Base-by-base conservation (phyloP, 495 filamentous ascomycete species). In the Aspergillus wentii region DNA sequence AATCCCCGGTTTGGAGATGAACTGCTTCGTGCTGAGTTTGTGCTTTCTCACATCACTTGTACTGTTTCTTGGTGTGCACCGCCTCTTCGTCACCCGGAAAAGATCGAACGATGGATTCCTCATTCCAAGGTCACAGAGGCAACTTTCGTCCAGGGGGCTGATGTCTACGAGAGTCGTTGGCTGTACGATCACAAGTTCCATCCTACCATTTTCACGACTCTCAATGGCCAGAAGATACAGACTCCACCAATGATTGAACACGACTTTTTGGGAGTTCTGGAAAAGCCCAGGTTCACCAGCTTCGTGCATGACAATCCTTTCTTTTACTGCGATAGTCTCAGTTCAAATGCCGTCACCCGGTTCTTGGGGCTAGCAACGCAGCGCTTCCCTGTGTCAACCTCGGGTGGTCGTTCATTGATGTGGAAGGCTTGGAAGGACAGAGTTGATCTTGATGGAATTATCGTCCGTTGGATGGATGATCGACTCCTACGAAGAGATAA, bases 391-490 rank as follows among this genome's bases (percentile, higher is more conserved):
- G 64, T 78, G 0, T 79, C 79, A 0, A 81, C 76, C 5, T 77
- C 76, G 17, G 65, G 62, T 27, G 66, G 75, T 42, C 66, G 79
- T 14, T 80, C 79, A 0, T 52, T 78, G 49, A 69, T 83, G 20
- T 83, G 79, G 79, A 76, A 76, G 38, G 65, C 69, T 4, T 83
- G 79, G 79, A 80, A 79, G 41, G 69, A 72, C n/a, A 62, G 64
- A 2, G 56, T 61, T 15, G 71, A 74, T 17, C 62, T 82, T 8
- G 79, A 83, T 38, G 79, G 72, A 13, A 71, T 82, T n/a, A 69
- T 71, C 20, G 67, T 77, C 16, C 66, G 78, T 40, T 82, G 76
- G 76, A 68, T 82, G 50, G 79, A 83, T 47, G 79, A 83, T 48
- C 61, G 65, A 17, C 60, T 79, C 8, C 53, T 83, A 3, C 66